Base-by-base conservation (phyloP, 2,329 filamentous ascomycete species). In the Ceratocystis ficicola region DNA sequence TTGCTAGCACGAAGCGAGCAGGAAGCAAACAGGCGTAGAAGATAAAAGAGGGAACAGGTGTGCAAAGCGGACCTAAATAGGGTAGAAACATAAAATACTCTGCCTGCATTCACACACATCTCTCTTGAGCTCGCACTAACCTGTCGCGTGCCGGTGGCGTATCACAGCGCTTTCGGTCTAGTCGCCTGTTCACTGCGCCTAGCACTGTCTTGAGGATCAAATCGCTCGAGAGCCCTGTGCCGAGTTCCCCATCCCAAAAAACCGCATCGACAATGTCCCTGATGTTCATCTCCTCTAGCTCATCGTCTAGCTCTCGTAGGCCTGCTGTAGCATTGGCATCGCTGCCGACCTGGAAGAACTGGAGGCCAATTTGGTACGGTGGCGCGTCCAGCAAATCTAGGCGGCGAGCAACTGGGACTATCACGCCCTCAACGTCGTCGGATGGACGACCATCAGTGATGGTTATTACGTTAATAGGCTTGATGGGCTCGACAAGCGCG, bases 201-300 rank as follows among this genome's bases (percentile, higher is more conserved):
- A 96, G 78, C 0, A 95, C 88, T 32, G 84, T 83, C 76, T 96
- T 97, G 68, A 96, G 76, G 55, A 96, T 87, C 0, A 82, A 84
- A 1, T 89, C 83, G 0, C 81, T 86, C 0, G 84, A 86, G 59
- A 96, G 77, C 69, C 17, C 77, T 28, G 76, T 76, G 1, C 12
- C 7, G n/a, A 12, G 12, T 22, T 77, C 77, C 1, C 78, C 79
- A 25, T 78, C 82, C 80, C 88, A 96, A 0, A 88, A 87, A 44
- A 91, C 86, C 0, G 92, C 95, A 75, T 97, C 93, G 17, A 96
- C 90, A 72, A 97, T 96, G 76, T 97, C 93, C 20, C 93, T 79
- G 17, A 93, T 73, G 15, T 80, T 78, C 50, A 32, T 44, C 36
- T 80, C 76, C 30, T 79, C 77, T n/a, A 82, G 72, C 52, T 81